Evolutionary conservation across 2,329 filamentous ascomycete species (phyloP).

Genomic region (Geosmithia flava): DNA sequence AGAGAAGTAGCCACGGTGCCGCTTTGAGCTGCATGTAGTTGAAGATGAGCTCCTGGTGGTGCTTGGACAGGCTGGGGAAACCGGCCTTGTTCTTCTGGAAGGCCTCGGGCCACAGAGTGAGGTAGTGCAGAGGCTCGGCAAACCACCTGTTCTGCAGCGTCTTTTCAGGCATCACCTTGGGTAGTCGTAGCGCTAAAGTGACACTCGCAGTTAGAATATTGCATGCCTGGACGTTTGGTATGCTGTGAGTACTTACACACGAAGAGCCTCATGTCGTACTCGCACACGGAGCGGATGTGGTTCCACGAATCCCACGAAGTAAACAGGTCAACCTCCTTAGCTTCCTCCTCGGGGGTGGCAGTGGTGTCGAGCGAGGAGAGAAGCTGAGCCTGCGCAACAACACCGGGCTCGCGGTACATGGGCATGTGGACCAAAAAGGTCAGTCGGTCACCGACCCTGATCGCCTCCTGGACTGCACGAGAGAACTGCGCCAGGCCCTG

Average conservation of each 20-base stretch:
- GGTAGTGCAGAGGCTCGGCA: constrained; percentile 51
- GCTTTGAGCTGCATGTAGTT: constrained; percentile 53
- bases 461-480: constrained; percentile 68
- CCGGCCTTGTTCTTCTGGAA: constrained; percentile 51
- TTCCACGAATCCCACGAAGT: constrained; percentile 93
- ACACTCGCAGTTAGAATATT: not conserved
- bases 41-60: constrained; percentile 49
- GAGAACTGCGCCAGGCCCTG: constrained; percentile 63
- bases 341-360: constrained; percentile 13
- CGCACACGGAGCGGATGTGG: constrained; percentile 70
- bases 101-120: constrained; percentile 38
- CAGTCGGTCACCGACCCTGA: constrained; percentile 62
- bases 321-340: constrained; percentile 53
- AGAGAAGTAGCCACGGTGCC: constrained; percentile 50
- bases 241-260: constrained; percentile 53
- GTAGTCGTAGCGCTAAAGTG: constrained; percentile 39
- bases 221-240: not conserved
- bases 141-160: constrained; percentile 57
- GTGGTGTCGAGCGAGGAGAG: constrained; percentile 32
- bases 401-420: constrained; percentile 63
- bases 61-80: constrained; percentile 46
- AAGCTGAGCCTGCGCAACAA: constrained; percentile 38
- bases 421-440: constrained; percentile 72
- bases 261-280: constrained; percentile 68
- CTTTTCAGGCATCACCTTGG: constrained; percentile 44